These are phyloP conservation scores for Terana coerulea DNA, from an alignment of 768 basidiomycete genomes.

Conservation along the genomic window DNA sequence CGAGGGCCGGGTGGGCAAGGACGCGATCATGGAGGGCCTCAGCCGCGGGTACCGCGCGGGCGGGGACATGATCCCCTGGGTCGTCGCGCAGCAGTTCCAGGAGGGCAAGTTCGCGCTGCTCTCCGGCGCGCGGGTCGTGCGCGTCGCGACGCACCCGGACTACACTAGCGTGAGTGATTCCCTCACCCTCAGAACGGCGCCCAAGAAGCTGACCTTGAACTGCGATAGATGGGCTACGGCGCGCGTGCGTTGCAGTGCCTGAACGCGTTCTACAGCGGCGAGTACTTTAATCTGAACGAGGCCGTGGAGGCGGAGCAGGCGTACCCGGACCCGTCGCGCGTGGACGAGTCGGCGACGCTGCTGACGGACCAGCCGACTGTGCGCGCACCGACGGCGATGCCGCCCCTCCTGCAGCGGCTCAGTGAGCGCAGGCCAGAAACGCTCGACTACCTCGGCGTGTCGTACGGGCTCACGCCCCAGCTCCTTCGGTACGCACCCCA, in stretches of 20 bases:
- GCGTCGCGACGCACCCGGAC: constrained; percentile 95
- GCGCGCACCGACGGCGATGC: constrained; percentile 76
- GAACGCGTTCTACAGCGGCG: constrained; percentile 90
- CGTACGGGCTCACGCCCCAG: constrained; percentile 88
- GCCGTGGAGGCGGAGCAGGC: constrained; percentile 43
- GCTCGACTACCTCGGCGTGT: constrained; percentile 94
- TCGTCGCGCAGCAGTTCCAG: constrained; percentile 92
- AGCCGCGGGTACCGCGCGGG: constrained; percentile 80
- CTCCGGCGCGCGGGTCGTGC: constrained; percentile 87
- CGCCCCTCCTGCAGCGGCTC: constrained; percentile 86
- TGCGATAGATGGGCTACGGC: constrained; percentile 90
- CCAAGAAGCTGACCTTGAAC: constrained; percentile 1
- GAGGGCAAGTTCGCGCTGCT: constrained; percentile 90
- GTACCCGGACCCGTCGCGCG: constrained; percentile 54
- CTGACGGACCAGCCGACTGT: constrained; percentile 77
- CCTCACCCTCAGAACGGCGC: too few relatives aligned
- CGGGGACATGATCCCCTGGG: constrained; percentile 98
- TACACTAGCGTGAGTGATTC: constrained; percentile 77
- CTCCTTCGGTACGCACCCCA: constrained; percentile 62
- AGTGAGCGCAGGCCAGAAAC: constrained; percentile 86
- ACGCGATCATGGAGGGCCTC: constrained; percentile 81
- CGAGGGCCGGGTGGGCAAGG: constrained; percentile 88
- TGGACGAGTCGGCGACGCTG: constrained; percentile 50
- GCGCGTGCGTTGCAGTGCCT: constrained; percentile 82
- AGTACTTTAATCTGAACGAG: constrained; percentile 87